Conservation (phyloP, 2,329 filamentous ascomycete genomes). For the Phaeomoniella chlamydospora region DNA sequence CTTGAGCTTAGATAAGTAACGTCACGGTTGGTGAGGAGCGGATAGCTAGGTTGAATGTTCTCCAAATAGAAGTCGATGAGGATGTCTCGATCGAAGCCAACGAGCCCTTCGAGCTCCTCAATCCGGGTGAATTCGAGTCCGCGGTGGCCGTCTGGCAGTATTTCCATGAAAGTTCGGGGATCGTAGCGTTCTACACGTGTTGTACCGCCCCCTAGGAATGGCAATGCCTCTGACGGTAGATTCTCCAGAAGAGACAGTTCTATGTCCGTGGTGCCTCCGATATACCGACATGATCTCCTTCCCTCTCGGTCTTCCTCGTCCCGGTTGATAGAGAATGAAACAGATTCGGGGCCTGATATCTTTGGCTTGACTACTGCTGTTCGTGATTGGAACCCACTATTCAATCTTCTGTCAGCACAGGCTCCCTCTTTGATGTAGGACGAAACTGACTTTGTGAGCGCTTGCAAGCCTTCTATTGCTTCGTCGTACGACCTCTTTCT, state of each 20-base stretch:
- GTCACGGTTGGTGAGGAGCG: slow-evolving; percentile 25
- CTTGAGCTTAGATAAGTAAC: slow-evolving; percentile 25
- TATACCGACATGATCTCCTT: neutral
- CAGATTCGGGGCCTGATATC: too few relatives aligned
- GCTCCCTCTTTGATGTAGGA: too few relatives aligned
- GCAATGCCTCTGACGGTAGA: neutral
- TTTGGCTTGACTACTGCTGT: too few relatives aligned
- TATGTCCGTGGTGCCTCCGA: neutral
- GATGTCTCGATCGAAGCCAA: slow-evolving; percentile 19
- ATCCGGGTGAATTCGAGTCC: neutral
- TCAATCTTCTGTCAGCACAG: too few relatives aligned
- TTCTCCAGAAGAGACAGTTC: neutral
- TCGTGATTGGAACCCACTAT: too few relatives aligned
- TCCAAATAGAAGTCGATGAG: slow-evolving; percentile 29
- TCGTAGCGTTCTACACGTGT: neutral
- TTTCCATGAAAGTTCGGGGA: neutral
- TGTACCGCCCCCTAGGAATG: neutral
- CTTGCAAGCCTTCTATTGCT: slow-evolving; percentile 1
- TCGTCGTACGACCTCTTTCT: slow-evolving; percentile 1
- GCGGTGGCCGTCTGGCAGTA: neutral
- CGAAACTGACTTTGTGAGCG: neutral
- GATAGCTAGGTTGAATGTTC: slow-evolving; percentile 26
- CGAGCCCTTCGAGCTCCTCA: slow-evolving; percentile 1
- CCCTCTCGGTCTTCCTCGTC: neutral
- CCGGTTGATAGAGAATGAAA: too few relatives aligned